A percentile compares a stretch with the other conserved stretches of the same genome.
These are phyloP conservation scores for Lactuca saligna DNA, from an alignment of 129 eudicot genomes.

Conservation along the genomic window DNA sequence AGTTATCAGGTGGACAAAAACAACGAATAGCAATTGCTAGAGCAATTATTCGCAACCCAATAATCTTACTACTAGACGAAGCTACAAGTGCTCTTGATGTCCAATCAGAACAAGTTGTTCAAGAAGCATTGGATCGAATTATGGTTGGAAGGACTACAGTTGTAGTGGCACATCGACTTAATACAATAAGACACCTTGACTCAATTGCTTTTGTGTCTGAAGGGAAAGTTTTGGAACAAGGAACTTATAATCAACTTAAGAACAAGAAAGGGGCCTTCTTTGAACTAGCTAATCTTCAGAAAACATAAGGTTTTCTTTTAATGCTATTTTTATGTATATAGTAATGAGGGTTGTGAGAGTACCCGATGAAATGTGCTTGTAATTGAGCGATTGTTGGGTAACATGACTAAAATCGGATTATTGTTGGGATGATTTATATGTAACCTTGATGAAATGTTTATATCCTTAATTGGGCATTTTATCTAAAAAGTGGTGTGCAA, in stretches of 20 bases:
- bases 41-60: conserved; percentile 72
- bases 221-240: conserved; percentile 80
- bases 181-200: conserved; percentile 78
- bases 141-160: conserved; percentile 90
- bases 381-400: conserved; percentile 1
- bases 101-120: conserved; percentile 84
- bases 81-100: conserved; percentile 92
- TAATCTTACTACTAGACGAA: conserved; percentile 65
- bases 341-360: not conserved
- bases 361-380: not conserved
- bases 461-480: not conserved
- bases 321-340: not conserved
- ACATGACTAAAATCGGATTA: not conserved
- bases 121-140: conserved; percentile 75
- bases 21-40: conserved; percentile 85
- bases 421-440: not conserved
- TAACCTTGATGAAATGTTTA: not conserved
- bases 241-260: conserved; percentile 66
- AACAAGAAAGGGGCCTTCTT: conserved; percentile 80
- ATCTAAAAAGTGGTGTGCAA: not conserved
- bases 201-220: conserved; percentile 67
- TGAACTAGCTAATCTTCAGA: conserved; percentile 76
- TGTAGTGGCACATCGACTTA: conserved; percentile 86
- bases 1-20: conserved; percentile 90
- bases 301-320: conserved; percentile 15